These are phyloP conservation scores for Cyberlindnera mrakii DNA, from an alignment of 805 yeast species.

Conservation along the genomic window DNA sequence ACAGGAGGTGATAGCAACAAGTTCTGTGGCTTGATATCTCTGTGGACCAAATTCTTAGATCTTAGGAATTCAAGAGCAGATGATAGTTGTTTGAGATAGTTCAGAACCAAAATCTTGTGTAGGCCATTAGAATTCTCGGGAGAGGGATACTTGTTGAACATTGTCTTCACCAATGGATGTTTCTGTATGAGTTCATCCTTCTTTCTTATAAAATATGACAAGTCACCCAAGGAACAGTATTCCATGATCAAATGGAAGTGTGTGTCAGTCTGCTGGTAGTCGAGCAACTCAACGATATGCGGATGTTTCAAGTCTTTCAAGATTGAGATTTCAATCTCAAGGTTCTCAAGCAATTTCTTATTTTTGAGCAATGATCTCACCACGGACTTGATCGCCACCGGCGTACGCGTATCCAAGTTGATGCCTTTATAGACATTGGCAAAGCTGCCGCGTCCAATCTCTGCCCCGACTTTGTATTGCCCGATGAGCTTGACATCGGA, in stretches of 20 bases:
- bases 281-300: slow-evolving; percentile 82
- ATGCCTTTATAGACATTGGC: slow-evolving; percentile 91
- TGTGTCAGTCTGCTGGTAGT: slow-evolving; percentile 68
- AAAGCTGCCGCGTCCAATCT: slow-evolving; percentile 93
- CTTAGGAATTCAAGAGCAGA: slow-evolving; percentile 81
- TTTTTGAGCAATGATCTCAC: slow-evolving; percentile 74
- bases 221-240: slow-evolving; percentile 92
- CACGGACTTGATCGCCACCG: slow-evolving; percentile 89
- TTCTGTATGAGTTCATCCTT: slow-evolving; percentile 63
- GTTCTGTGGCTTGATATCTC: slow-evolving; percentile 95
- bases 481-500: slow-evolving; percentile 16
- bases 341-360: slow-evolving; percentile 81
- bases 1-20: slow-evolving; percentile 76
- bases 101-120: slow-evolving; percentile 70
- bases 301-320: slow-evolving; percentile 86
- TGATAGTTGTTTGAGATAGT: slow-evolving; percentile 81
- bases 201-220: slow-evolving; percentile 78
- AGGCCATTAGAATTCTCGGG: slow-evolving; percentile 75
- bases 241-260: slow-evolving; percentile 93
- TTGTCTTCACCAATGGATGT: slow-evolving; percentile 72
- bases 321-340: slow-evolving; percentile 89
- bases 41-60: slow-evolving; percentile 78
- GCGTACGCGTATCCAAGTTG: slow-evolving; percentile 41
- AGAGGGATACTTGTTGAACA: slow-evolving; percentile 78
- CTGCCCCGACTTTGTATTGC: slow-evolving; percentile 30